phyloP scores from a whole-genome alignment of 2,329 filamentous ascomycete species.

The Claviceps fusiformis region DNA sequence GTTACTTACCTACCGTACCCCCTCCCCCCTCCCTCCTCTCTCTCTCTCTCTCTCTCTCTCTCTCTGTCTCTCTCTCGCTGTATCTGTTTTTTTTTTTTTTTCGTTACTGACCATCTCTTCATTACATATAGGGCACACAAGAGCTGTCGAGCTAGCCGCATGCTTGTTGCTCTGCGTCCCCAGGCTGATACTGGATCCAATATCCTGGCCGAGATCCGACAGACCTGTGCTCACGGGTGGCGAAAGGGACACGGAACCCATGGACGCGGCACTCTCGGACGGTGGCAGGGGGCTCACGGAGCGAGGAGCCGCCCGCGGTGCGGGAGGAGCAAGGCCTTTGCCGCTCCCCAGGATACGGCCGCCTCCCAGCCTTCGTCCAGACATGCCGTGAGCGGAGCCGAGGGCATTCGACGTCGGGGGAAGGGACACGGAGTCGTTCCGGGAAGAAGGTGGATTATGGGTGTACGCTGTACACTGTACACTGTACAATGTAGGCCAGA shows the following conservation, averaged over 20 bases:
- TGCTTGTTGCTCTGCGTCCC: constrained; percentile 38
- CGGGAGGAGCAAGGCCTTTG: constrained; percentile 58
- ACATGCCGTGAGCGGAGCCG: constrained; percentile 41
- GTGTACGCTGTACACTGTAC: too few relatives aligned
- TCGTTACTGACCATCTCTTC: constrained; percentile 73
- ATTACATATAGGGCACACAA: constrained; percentile 94
- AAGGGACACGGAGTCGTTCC: too few relatives aligned
- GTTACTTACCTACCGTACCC: too few relatives aligned
- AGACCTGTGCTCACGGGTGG: constrained; percentile 45
- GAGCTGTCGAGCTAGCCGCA: constrained; percentile 38
- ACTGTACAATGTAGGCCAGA: too few relatives aligned
- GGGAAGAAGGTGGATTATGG: too few relatives aligned
- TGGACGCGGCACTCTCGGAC: constrained; percentile 62
- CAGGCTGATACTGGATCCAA: constrained; percentile 68
- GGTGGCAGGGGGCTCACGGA: constrained; percentile 37
- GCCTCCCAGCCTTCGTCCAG: constrained; percentile 76
- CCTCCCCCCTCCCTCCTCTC: not conserved
- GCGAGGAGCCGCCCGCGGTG: constrained; percentile 23
- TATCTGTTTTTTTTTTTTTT: not conserved
- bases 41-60: not conserved
- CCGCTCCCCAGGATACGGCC: constrained; percentile 83
- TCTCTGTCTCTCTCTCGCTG: not conserved
- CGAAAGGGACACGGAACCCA: constrained; percentile 60
- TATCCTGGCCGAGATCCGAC: constrained; percentile 60
- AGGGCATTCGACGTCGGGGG: not conserved